Evolutionary conservation across 148 eudicot species (phyloP).

Genomic region (Polygonum maritimum): DNA sequence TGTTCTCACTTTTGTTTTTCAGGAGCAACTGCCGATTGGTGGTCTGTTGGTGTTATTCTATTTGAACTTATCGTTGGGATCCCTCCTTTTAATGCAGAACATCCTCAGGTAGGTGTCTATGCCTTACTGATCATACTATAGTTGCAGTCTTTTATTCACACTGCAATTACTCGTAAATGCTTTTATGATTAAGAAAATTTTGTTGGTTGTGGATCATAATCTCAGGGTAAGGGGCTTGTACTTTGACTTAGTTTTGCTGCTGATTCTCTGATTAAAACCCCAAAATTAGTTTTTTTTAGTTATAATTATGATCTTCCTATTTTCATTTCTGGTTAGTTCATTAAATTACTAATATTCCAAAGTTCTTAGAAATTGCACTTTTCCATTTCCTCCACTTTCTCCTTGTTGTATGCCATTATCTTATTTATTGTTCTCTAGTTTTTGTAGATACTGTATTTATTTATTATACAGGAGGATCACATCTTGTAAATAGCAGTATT

Average conservation of each 20-base stretch:
- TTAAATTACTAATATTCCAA: too few relatives aligned
- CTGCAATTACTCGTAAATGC: not conserved
- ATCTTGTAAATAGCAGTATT: too few relatives aligned
- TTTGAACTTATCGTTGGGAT: conserved; percentile 96
- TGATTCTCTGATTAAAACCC: not conserved
- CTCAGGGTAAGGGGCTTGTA: not conserved
- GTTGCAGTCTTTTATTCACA: not conserved
- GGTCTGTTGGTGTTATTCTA: conserved; percentile 97
- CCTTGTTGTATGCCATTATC: too few relatives aligned
- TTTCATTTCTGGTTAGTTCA: too few relatives aligned
- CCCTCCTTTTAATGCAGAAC: conserved; percentile 98
- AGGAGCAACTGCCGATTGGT: conserved; percentile 98
- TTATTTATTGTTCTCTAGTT: too few relatives aligned
- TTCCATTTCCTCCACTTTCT: too few relatives aligned
- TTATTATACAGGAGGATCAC: too few relatives aligned
- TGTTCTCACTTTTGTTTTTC: conserved; percentile 14
- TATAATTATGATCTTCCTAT: too few relatives aligned
- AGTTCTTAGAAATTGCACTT: too few relatives aligned
- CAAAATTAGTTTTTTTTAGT: not conserved
- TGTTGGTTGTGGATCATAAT: not conserved
- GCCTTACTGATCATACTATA: not conserved
- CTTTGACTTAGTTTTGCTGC: not conserved
- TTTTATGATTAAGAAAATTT: not conserved
- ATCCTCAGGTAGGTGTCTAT: conserved; percentile 68
- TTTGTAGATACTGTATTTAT: too few relatives aligned